Base-by-base conservation (phyloP, 495 filamentous ascomycete genomes). In the Talaromyces trachyspermus region DNA sequence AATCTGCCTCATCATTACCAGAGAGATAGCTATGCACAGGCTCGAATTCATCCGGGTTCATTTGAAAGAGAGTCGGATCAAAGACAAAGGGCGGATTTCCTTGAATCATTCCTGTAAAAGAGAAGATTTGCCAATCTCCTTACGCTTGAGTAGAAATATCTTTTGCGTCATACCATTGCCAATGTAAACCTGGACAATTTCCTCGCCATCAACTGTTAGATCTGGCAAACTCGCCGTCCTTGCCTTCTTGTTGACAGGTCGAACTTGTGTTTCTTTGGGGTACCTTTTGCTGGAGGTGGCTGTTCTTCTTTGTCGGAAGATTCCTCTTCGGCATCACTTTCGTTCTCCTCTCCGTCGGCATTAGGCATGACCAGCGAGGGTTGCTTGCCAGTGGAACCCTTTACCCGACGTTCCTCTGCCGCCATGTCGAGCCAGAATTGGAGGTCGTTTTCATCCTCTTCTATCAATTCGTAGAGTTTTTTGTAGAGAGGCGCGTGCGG, bases 121-220 rank as follows among this genome's bases (percentile, higher is more conserved):
- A 9, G 44, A 46, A 7, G 44, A 46, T 12, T 46, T 37, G 30
- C 19, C 15, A 9, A 46, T 46, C 3, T 22, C 26, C 11, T 33
- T 24, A 6, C 43, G 15, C 4, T 26, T 18, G 15, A 46, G 29
- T 10, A 20, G 43, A 20, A 46, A 46, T 4, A 46, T n/a, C 12
- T 46, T 36, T 19, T 36, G 44, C 7, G 23, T 19, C 0, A 1
- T 5, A 19, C 29, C 44, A 15, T 26, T 24, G 11, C 44, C 44
- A 12, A 46, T 24, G 15, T 46, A 37, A 17, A 46, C 20, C 3
- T 35, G 11, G 5, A 46, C 32, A 2, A 46, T 0, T 10, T 46
- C 44, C 0, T 35, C 32, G 9, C 27, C 27, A 25, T 37, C 14
- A 1, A 42, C 15, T 5, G 17, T 38, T 38, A 11, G 6, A 5